phyloP scores from a whole-genome alignment of 2,329 filamentous ascomycete genomes.

The Colletotrichum echinochloae region DNA sequence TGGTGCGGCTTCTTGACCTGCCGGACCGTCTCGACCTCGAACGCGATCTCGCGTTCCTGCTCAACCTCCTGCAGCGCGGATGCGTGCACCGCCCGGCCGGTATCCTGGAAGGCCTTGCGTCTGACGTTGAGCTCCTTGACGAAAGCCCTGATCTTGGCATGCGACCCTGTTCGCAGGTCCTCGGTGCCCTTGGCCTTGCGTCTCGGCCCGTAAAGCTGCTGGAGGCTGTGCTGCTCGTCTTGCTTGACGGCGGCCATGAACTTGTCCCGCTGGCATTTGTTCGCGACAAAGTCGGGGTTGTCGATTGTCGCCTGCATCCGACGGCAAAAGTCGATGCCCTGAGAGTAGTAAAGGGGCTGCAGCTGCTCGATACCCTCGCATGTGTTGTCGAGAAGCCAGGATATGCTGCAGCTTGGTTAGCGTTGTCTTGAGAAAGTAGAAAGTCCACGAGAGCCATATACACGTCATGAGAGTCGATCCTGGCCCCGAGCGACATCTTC shows the following conservation, averaged over 20 bases:
- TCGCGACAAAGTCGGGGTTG: conserved; percentile 55
- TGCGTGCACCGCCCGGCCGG: conserved; percentile 57
- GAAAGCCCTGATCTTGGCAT: conserved; percentile 44
- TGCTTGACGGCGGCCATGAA: conserved; percentile 59
- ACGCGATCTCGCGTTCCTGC: conserved; percentile 69
- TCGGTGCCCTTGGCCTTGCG: conserved; percentile 42
- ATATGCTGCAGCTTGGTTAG: conserved; percentile 38
- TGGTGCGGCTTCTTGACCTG: conserved; percentile 62
- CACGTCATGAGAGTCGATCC: conserved; percentile 62
- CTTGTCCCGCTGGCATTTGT: conserved; percentile 48
- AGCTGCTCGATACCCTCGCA: conserved; percentile 70
- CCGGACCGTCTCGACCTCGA: conserved; percentile 68
- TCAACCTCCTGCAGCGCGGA: conserved; percentile 71
- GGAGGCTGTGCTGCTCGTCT: conserved; percentile 67
- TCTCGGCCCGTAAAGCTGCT: conserved; percentile 65
- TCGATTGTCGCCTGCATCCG: conserved; percentile 62
- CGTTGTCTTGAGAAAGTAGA: neutral
- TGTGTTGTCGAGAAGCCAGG: conserved; percentile 74
- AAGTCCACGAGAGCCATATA: conserved; percentile 38
- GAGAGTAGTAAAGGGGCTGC: conserved; percentile 67
- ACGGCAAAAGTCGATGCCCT: conserved; percentile 71
- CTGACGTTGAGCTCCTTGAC: conserved; percentile 50
- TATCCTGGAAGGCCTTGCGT: conserved; percentile 48
- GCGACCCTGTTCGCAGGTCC: conserved; percentile 32
- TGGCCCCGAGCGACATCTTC: conserved; percentile 44